A percentile compares a stretch with the other conserved stretches of the same genome.
phyloP scores from a whole-genome alignment of 306 rosid genomes.

The Lablab purpureus region DNA sequence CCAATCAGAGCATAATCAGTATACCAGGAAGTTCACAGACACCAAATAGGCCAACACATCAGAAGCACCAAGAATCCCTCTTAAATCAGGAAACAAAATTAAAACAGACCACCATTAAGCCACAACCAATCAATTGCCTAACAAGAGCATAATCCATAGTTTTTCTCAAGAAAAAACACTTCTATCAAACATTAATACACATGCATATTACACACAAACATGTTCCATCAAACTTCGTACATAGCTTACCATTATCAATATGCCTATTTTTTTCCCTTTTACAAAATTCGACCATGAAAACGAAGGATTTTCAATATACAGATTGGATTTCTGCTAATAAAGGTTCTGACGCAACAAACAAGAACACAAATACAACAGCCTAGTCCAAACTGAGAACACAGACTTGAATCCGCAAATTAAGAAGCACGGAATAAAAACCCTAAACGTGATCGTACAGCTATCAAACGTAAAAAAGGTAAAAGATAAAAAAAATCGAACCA shows the following conservation, averaged over 20 bases:
- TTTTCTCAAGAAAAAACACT: background rate
- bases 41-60: background rate
- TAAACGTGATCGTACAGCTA: background rate
- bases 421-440: slow-evolving; percentile 16
- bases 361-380: background rate
- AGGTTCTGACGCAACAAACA: background rate
- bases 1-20: slow-evolving; percentile 46
- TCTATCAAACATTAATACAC: background rate
- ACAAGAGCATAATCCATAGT: slow-evolving; percentile 8
- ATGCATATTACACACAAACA: background rate
- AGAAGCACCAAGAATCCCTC: background rate
- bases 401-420: background rate
- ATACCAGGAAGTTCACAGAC: slow-evolving; percentile 14
- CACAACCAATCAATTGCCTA: background rate
- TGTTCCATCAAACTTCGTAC: background rate
- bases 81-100: background rate
- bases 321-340: background rate
- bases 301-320: background rate
- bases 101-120: slow-evolving; percentile 1
- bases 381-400: background rate
- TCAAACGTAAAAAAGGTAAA: background rate
- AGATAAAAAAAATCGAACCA: slow-evolving; percentile 14
- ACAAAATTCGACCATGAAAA: background rate
- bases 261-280: background rate
- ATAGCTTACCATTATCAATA: slow-evolving; percentile 2